Percentiles rank a stretch among this genome's conserved stretches.
Conservation (phyloP, 495 filamentous ascomycete species). For the Annulohypoxylon stygium region DNA sequence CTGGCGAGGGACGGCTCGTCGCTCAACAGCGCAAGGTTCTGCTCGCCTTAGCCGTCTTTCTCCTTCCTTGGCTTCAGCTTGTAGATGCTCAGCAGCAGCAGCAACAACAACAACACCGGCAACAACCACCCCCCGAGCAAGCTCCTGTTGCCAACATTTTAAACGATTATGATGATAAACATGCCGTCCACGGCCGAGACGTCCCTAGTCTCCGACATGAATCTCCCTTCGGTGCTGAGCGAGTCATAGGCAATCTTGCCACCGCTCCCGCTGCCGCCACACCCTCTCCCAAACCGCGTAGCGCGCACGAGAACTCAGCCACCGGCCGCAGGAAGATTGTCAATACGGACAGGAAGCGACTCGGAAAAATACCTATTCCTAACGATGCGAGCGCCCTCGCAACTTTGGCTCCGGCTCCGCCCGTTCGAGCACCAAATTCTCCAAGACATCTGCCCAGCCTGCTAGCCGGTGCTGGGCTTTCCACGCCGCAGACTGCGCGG, state of each 20-base stretch:
- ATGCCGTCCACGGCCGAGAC: conserved; percentile 36
- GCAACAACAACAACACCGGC: conserved; percentile 62
- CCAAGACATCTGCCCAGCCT: conserved; percentile 69
- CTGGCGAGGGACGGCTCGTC: conserved; percentile 62
- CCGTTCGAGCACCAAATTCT: conserved; percentile 85
- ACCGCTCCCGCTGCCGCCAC: conserved; percentile 49
- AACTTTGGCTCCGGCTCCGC: conserved; percentile 90
- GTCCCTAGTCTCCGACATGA: conserved; percentile 45
- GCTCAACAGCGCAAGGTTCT: conserved; percentile 60
- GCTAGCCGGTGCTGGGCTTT: conserved; percentile 70
- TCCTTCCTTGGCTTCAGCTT: conserved; percentile 64
- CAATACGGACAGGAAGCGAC: conserved; percentile 53
- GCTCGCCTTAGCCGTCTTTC: conserved; percentile 63
- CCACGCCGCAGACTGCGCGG: conserved; percentile 88
- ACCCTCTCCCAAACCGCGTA: conserved; percentile 45
- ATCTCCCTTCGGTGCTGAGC: conserved; percentile 48
- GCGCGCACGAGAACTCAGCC: conserved; percentile 35
- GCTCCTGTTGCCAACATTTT: conserved; percentile 49
- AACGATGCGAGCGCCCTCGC: conserved; percentile 93
- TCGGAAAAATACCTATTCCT: conserved; percentile 60
- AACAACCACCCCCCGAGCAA: conserved; percentile 46
- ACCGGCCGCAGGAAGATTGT: conserved; percentile 36
- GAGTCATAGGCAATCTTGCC: conserved; percentile 37
- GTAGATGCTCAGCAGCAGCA: conserved; percentile 72
- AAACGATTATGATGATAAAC: conserved; percentile 50